Conservation (phyloP, 2,329 filamentous ascomycete genomes). For the Colletotrichum lindemuthianum region DNA sequence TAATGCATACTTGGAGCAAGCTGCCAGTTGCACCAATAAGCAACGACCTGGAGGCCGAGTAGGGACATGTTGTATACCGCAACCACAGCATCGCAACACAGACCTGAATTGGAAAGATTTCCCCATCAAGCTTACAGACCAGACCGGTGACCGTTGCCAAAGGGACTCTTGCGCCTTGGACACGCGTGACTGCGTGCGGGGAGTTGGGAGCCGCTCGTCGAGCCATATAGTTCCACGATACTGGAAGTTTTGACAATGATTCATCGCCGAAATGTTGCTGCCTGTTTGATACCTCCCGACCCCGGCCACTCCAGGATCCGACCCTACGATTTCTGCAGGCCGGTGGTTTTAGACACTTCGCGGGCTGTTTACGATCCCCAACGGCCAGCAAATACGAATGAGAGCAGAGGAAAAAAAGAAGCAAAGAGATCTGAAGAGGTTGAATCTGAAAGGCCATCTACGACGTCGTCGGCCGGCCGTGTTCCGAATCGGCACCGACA, state of each 20-base stretch:
- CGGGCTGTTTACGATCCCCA: no score
- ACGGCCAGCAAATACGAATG: no score
- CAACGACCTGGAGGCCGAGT: no score
- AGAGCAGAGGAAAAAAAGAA: no score
- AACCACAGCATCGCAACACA: no score
- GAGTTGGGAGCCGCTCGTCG: constrained; percentile 10
- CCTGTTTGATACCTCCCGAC: constrained; percentile 8
- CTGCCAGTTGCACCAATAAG: not conserved
- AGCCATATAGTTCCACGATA: not conserved
- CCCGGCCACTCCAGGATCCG: not conserved
- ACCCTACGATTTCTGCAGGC: no score
- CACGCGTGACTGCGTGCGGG: constrained; percentile 14
- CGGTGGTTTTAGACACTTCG: no score
- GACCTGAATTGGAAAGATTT: not conserved
- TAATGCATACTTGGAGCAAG: not conserved
- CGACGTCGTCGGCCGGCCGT: no score
- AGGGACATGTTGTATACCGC: no score
- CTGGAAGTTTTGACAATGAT: not conserved
- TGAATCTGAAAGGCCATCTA: no score
- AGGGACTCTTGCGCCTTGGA: constrained; percentile 6
- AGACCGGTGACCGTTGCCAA: constrained; percentile 1
- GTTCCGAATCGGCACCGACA: no score
- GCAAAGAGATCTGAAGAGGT: no score
- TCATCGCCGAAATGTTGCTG: constrained; percentile 16
- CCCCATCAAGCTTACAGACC: constrained; percentile 1